Evolutionary conservation across 1,284 basidiomycete genomes (phyloP), one percentile per base, ranked within the genome.

Genomic region (Malassezia vespertilionis): DNA sequence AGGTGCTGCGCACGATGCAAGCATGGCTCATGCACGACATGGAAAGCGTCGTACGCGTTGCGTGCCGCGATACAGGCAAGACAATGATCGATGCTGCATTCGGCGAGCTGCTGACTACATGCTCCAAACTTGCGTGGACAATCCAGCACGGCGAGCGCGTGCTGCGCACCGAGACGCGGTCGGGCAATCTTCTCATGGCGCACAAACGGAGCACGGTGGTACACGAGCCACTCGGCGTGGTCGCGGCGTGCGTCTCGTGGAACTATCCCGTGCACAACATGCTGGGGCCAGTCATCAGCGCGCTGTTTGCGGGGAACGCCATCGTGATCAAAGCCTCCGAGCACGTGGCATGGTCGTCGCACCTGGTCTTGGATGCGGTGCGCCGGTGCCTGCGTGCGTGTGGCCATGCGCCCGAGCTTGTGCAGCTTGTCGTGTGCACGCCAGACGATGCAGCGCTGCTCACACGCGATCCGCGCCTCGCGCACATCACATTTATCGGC

Each of bases 1-100:
- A 81, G 54, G 81, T 95, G 31, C 75, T 96, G 59, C 76, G 84
- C 27, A 90, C 84, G 58, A 71, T 97, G 58, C 77, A 86, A 59
- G 82, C 83, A 54, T 97, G 91, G 90, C 76, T 91, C 11, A 80
- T 91, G 22, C 79, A 82, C 56, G 86, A 91, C 60, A 81, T 88
- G 73, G 83, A 90, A 49, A 74, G 74, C 17, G 86, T 89, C 60
- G 86, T 86, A 6, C 77, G 81, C 36, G 84, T 93, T n/a, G 87
- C 87, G 27, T 87, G 85, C 64, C 77, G 90, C 28, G 91, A 97
- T 72, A 89, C 88, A 0, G 91, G 91, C 48, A 97, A 96, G 76
- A 96, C 91, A 26, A 61, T 65, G n/a, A 50, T 69, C 35, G 67
- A 78, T 75, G 34, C 78, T 84, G 60, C 75, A 75, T 45, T 72